Conservation (phyloP, 441 rosid genomes). For the Erodium moschatum region DNA sequence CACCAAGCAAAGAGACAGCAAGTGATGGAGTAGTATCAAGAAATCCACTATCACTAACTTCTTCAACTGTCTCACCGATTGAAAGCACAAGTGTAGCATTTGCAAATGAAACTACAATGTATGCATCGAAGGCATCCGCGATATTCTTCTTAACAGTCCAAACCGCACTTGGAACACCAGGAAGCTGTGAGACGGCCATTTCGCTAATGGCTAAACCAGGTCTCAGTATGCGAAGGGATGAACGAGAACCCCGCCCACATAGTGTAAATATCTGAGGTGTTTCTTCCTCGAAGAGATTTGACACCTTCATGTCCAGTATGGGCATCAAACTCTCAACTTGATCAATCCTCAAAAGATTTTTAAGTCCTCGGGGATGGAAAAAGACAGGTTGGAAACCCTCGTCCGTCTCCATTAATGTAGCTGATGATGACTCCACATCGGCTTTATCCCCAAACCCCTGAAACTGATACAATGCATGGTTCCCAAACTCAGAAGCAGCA, state of each 20-base stretch:
- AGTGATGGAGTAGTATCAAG: conserved; percentile 92
- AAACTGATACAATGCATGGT: conserved; percentile 87
- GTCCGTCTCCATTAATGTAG: conserved; percentile 81
- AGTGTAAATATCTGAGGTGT: conserved; percentile 84
- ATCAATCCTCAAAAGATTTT: conserved; percentile 88
- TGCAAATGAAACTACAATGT: conserved; percentile 86
- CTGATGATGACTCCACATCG: conserved; percentile 82
- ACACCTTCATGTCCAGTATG: conserved; percentile 82
- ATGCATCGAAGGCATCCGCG: conserved; percentile 88
- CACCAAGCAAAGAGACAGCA: conserved; percentile 76
- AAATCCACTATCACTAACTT: conserved; percentile 93
- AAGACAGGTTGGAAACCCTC: conserved; percentile 89
- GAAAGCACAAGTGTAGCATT: conserved; percentile 99
- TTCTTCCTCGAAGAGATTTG: conserved; percentile 85
- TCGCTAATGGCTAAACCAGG: conserved; percentile 92
- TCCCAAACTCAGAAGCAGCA: conserved; percentile 88
- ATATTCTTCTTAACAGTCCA: conserved; percentile 94
- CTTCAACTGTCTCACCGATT: conserved; percentile 93
- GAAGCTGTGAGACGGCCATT: conserved; percentile 99
- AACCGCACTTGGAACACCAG: conserved; percentile 95
- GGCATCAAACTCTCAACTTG: conserved; percentile 96
- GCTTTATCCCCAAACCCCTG: conserved; percentile 80
- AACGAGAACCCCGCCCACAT: conserved; percentile 91
- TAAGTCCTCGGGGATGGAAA: conserved; percentile 86
- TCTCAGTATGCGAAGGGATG: conserved; percentile 77